phyloP scores from a whole-genome alignment of 768 basidiomycete genomes.

The Kwoniella newhampshirensis region DNA sequence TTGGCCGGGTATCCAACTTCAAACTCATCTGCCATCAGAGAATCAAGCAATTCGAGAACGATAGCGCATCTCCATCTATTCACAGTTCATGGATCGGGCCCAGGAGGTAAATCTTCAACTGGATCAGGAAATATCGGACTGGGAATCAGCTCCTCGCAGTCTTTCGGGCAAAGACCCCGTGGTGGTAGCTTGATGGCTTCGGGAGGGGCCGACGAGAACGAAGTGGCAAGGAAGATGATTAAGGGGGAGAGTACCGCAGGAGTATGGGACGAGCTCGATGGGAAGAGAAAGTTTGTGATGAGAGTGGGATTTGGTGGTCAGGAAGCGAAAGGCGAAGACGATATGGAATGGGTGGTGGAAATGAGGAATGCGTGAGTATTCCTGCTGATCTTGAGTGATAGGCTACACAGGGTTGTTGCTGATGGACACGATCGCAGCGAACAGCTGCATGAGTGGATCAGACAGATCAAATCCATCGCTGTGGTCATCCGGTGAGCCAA shows the following conservation, averaged over 20 bases:
- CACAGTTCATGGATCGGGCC: constrained; percentile 4
- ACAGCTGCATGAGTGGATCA: constrained; percentile 28
- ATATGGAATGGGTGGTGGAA: constrained; percentile 27
- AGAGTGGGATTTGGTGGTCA: constrained; percentile 14
- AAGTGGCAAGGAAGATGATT: constrained; percentile 18
- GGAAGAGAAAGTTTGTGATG: constrained; percentile 19
- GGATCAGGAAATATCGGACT: constrained; percentile 6
- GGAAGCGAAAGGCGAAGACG: not conserved
- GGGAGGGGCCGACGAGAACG: constrained; percentile 5
- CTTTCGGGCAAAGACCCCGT: constrained; percentile 9
- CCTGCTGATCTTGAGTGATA: too few relatives aligned
- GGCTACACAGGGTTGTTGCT: not conserved
- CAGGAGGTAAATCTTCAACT: constrained; percentile 1
- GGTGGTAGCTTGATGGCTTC: constrained; percentile 2
- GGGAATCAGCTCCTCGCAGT: constrained; percentile 7
- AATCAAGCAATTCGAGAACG: constrained; percentile 3
- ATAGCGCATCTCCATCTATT: constrained; percentile 36
- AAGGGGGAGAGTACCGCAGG: constrained; percentile 8
- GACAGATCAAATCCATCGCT: constrained; percentile 23
- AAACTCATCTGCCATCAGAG: not conserved
- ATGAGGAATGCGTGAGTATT: constrained; percentile 26
- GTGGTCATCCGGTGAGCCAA: constrained; percentile 16
- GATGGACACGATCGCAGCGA: constrained; percentile 14
- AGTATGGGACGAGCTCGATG: constrained; percentile 16
- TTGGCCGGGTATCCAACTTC: constrained; percentile 3